Conservation (phyloP, 2,329 filamentous ascomycete genomes). For the Sporothrix brunneoviolacea region DNA sequence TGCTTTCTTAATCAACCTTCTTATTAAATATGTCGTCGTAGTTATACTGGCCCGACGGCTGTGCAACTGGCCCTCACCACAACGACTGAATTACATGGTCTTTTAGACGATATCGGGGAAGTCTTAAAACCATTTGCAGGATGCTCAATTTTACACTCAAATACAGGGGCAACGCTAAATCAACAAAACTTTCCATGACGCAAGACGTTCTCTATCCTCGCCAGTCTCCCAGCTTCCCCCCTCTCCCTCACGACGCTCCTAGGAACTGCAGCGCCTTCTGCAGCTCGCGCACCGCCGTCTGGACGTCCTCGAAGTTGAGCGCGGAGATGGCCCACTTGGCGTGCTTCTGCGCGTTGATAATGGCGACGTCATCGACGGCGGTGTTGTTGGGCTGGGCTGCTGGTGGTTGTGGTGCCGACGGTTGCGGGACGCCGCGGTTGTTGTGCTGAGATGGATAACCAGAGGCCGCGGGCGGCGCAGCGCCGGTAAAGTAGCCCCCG, state of each 20-base stretch:
- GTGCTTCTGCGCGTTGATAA: slow-evolving; percentile 84
- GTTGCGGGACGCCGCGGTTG: background rate
- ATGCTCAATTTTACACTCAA: no score
- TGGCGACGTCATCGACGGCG: slow-evolving; percentile 57
- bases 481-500: background rate
- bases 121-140: no score
- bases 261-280: slow-evolving; percentile 64
- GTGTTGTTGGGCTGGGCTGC: slow-evolving; percentile 11
- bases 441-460: background rate
- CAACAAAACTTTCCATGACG: no score
- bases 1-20: no score
- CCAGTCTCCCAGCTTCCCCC: no score
- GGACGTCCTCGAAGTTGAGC: slow-evolving; percentile 90
- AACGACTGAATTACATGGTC: no score
- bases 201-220: no score
- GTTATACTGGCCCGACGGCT: no score
- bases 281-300: slow-evolving; percentile 81
- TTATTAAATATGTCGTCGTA: no score
- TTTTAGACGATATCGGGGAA: no score
- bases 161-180: no score
- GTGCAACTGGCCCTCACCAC: no score
- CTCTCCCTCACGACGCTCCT: slow-evolving; percentile 33
- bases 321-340: slow-evolving; percentile 96
- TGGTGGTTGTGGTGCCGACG: background rate
- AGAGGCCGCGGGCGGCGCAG: background rate